phyloP scores from a whole-genome alignment of 345 rosid genomes.

The Moricandia arvensis region DNA sequence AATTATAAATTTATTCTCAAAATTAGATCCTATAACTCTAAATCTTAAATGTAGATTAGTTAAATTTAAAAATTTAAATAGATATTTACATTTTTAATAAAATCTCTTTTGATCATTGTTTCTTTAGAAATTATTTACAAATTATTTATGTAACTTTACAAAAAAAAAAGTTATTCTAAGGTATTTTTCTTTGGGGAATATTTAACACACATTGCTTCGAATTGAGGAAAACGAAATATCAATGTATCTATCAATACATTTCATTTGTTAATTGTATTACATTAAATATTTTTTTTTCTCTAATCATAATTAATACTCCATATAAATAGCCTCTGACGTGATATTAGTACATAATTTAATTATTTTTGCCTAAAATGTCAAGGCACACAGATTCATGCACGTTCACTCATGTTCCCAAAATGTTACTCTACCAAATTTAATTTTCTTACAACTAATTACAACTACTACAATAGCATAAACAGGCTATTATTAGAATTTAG shows the following conservation, averaged over 20 bases:
- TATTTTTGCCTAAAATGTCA: slow-evolving; percentile 29
- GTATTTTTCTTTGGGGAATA: too few species aligned
- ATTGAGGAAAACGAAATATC: neutral
- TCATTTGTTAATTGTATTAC: neutral
- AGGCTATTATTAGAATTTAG: slow-evolving; percentile 18
- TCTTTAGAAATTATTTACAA: too few species aligned
- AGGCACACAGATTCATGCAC: slow-evolving; percentile 37
- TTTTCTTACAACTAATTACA: slow-evolving; percentile 1
- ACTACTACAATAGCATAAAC: slow-evolving; percentile 19
- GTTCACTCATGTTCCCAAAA: slow-evolving; percentile 35
- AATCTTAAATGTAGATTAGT: too few species aligned
- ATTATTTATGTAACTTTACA: too few species aligned
- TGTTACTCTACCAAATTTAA: slow-evolving; percentile 30
- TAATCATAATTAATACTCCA: neutral
- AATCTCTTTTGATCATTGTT: too few species aligned
- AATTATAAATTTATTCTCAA: too few species aligned
- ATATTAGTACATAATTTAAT: slow-evolving; percentile 13
- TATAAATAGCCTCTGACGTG: slow-evolving; percentile 22
- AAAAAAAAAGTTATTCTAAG: too few species aligned
- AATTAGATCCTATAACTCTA: too few species aligned
- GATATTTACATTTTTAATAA: too few species aligned
- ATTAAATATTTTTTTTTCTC: neutral
- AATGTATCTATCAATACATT: neutral
- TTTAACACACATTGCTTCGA: slow-evolving; percentile 1
- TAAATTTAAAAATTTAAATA: too few species aligned